Base-by-base conservation (phyloP, 192 early-diverging fungal species). In the Irineochytrium annulatum region DNA sequence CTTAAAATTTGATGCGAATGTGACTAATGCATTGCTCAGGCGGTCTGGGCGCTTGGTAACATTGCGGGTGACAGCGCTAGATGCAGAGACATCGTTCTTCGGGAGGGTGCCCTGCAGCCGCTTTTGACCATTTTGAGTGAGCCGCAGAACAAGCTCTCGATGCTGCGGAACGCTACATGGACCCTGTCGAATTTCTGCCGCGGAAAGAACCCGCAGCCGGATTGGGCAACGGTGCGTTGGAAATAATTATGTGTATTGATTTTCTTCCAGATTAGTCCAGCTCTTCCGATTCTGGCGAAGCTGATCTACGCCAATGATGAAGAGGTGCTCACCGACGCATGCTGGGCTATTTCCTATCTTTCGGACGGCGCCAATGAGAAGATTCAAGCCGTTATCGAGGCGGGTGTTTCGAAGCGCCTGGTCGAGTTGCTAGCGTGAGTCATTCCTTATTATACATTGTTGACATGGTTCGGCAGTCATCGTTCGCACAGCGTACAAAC, bases 301-400 rank as follows among this genome's bases (percentile, higher is more conserved):
- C 79, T 99, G 32, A 85, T 99, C 51, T 84, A 92, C 73, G 85
- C 90, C 16, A 81, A 77, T 20, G 97, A 99, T 71, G 93, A 94
- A 44, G 96, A 99, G 66, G 84, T 99, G 24, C 77, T 97, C 67
- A 95, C 93, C 16, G 96, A 97, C 70, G 90, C 96, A n/a, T 97
- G 95, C 83, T 99, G 96, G 96, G 96, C 96, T 20, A 90, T 99
- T 60, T 97, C 96, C n/a, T 99, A 99, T 65, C 85, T 99, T 28
- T 96, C 94, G 22, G 95, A 99, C 64, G 96, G 96, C 0, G 48
- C 85, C 34, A 97, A 99, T 75, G 93, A 97, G 62, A 95, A 95
- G 78, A 97, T 99, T 48, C 94, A 97, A 70, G 90, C 92, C 11
- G 96, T 99, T 8, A 93, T 99, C 60, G 94, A 99, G 68, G 79